A percentile compares a stretch with the other conserved stretches of the same genome.
phyloP scores from a whole-genome alignment of 441 rosid species.

The Erodium trifolium region DNA sequence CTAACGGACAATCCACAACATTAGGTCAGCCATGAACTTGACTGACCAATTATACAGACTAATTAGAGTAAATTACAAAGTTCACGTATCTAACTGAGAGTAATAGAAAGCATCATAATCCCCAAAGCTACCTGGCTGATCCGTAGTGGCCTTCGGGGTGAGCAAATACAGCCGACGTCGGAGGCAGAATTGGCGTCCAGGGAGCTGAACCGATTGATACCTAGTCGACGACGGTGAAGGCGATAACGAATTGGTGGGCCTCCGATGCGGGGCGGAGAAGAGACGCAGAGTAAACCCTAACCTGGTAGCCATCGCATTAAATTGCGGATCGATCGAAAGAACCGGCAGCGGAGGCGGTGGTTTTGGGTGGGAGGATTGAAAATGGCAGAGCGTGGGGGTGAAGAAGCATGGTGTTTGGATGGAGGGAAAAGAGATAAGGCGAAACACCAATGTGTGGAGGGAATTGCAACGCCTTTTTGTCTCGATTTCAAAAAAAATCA shows the following conservation, averaged over 20 bases:
- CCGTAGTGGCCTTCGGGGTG: slow-evolving; percentile 60
- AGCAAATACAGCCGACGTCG: slow-evolving; percentile 38
- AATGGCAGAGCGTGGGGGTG: slow-evolving; percentile 1
- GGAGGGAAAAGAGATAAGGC: slow-evolving; percentile 58
- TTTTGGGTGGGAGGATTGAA: slow-evolving; percentile 17
- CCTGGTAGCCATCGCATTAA: slow-evolving; percentile 41
- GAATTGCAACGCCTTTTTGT: slow-evolving; percentile 29
- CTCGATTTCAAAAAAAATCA: background rate
- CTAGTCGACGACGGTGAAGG: slow-evolving; percentile 13
- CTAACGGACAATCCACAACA: too few species aligned
- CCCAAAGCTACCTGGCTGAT: slow-evolving; percentile 51
- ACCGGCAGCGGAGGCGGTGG: slow-evolving; percentile 10
- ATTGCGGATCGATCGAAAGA: background rate
- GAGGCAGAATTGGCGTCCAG: slow-evolving; percentile 32
- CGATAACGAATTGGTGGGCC: slow-evolving; percentile 32
- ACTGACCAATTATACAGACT: background rate
- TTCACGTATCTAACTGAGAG: background rate
- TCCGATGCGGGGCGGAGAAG: slow-evolving; percentile 34
- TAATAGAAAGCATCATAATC: background rate
- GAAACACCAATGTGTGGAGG: slow-evolving; percentile 45
- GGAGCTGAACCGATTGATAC: slow-evolving; percentile 27
- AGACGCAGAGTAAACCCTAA: slow-evolving; percentile 47
- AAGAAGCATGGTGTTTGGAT: slow-evolving; percentile 12
- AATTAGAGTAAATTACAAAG: background rate
- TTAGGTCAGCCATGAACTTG: too few species aligned